phyloP scores from a whole-genome alignment of 345 rosid genomes.

The Sisymbrium altissimum region DNA sequence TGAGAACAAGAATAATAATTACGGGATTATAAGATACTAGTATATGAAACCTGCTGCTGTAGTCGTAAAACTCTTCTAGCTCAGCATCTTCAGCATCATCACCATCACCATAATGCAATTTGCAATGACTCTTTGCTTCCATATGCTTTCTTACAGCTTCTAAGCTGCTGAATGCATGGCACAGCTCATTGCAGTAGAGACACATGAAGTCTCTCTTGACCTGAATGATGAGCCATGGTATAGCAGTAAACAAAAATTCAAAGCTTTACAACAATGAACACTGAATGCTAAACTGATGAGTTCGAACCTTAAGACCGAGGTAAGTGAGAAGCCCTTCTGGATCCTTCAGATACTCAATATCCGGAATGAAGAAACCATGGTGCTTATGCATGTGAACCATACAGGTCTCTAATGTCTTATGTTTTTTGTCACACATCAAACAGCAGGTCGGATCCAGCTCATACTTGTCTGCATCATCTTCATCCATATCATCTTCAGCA shows the following conservation, averaged over 20 bases:
- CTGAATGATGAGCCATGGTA: constrained; percentile 33
- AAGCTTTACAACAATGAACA: background rate
- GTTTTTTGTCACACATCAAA: constrained; percentile 77
- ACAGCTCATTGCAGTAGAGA: constrained; percentile 76
- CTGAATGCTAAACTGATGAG: background rate
- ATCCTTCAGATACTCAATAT: constrained; percentile 79
- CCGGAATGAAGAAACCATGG: constrained; percentile 90
- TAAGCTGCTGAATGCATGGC: constrained; percentile 73
- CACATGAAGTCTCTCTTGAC: constrained; percentile 85
- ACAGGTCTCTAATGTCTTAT: constrained; percentile 60
- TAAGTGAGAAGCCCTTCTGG: constrained; percentile 82
- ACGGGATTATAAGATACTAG: background rate
- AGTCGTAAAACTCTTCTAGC: constrained; percentile 92
- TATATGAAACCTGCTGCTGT: constrained; percentile 78
- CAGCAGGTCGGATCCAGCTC: constrained; percentile 76
- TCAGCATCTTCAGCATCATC: constrained; percentile 92
- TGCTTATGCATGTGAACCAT: constrained; percentile 97
- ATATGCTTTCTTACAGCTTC: constrained; percentile 99
- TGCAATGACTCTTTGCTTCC: constrained; percentile 93
- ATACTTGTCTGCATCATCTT: constrained; percentile 34
- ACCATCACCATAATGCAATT: constrained; percentile 87
- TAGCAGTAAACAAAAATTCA: background rate
- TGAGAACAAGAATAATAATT: background rate
- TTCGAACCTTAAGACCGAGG: constrained; percentile 76
- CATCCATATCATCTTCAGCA: constrained; percentile 42